Conservation (phyloP, 192 early-diverging fungal genomes). For the Mycoemilia scoparia region DNA sequence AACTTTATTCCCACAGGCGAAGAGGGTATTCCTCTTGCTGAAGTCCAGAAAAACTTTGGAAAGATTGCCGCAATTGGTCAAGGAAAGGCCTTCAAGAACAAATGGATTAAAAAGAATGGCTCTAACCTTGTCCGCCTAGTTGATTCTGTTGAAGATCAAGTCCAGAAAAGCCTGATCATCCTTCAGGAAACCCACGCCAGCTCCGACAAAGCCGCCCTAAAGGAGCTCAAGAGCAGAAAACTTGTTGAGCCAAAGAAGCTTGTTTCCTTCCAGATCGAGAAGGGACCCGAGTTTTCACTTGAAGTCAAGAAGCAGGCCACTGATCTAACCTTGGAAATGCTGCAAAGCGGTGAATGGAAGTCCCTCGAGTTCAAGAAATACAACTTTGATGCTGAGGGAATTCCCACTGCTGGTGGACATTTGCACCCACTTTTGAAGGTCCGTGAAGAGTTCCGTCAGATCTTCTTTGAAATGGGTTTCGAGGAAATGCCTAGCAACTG, state of each 20-base stretch:
- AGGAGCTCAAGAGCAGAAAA: slow-evolving; percentile 62
- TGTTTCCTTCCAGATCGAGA: slow-evolving; percentile 65
- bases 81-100: slow-evolving; percentile 91
- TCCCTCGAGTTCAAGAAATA: slow-evolving; percentile 90
- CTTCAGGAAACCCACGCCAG: slow-evolving; percentile 46
- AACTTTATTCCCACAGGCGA: slow-evolving; percentile 60
- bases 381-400: slow-evolving; percentile 87
- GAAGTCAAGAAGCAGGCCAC: slow-evolving; percentile 77
- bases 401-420: slow-evolving; percentile 64
- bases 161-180: slow-evolving; percentile 49
- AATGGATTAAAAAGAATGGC: slow-evolving; percentile 83
- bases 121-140: slow-evolving; percentile 57
- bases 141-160: slow-evolving; percentile 66
- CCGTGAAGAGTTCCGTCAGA: slow-evolving; percentile 93
- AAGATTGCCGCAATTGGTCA: slow-evolving; percentile 75
- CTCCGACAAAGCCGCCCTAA: slow-evolving; percentile 41
- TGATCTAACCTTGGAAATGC: slow-evolving; percentile 87
- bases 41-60: slow-evolving; percentile 59
- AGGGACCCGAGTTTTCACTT: slow-evolving; percentile 77
- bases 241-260: slow-evolving; percentile 50
- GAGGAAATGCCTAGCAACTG: slow-evolving; percentile 97
- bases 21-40: slow-evolving; percentile 70
- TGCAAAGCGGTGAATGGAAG: slow-evolving; percentile 87
- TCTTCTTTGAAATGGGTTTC: slow-evolving; percentile 99
- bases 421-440: slow-evolving; percentile 98